phyloP scores from a whole-genome alignment of 2,329 filamentous ascomycete genomes.

The Fusarium torreyae region DNA sequence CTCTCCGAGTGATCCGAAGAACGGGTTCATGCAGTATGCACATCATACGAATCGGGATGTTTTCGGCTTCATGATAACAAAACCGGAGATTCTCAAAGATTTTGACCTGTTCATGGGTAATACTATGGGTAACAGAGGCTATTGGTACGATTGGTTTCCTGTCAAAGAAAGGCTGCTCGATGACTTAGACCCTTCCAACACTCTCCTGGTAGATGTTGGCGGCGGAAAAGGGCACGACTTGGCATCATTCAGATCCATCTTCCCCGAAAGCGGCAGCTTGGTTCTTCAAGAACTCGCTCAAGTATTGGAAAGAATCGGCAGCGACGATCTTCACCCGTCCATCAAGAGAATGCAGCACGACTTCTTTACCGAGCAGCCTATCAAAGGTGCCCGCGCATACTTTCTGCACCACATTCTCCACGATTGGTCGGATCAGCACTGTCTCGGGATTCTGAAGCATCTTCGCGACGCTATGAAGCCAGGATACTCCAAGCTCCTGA shows the following conservation, averaged over 20 bases:
- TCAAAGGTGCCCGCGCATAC: constrained; percentile 4
- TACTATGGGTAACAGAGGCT: background rate
- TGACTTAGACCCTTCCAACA: background rate
- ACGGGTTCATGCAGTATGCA: background rate
- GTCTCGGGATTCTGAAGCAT: background rate
- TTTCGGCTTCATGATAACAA: background rate
- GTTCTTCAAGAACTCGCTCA: background rate
- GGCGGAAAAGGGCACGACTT: background rate
- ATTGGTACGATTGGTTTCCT: background rate
- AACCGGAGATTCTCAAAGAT: background rate
- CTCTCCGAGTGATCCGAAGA: background rate
- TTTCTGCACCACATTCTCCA: background rate
- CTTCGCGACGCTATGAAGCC: background rate
- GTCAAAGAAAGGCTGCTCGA: background rate
- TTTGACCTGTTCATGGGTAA: background rate
- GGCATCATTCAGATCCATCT: background rate
- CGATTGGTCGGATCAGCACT: background rate
- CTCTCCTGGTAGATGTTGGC: background rate
- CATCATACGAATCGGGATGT: background rate
- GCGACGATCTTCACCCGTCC: background rate
- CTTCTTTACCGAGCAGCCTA: background rate
- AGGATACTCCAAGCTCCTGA: background rate
- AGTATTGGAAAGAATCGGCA: background rate
- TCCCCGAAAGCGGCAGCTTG: background rate
- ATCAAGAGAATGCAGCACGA: background rate